phyloP scores from a whole-genome alignment of 768 basidiomycete genomes.

The Phanerochaete carnosa region DNA sequence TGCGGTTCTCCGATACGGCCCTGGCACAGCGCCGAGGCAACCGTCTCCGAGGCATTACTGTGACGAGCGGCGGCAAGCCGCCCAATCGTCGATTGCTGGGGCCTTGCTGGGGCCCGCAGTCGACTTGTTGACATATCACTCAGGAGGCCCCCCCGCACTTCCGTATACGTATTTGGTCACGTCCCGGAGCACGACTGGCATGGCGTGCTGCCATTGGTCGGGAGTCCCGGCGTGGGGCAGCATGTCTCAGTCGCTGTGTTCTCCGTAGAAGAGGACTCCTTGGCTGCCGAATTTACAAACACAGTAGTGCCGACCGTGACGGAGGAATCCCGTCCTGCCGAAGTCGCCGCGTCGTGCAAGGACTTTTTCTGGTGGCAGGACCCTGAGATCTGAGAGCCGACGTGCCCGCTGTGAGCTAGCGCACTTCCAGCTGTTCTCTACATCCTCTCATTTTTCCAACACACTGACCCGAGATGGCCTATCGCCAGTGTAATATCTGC shows the following conservation, averaged over 20 bases:
- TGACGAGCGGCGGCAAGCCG: background rate
- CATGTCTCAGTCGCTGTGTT: background rate
- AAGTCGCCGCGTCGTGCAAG: background rate
- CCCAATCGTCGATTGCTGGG: background rate
- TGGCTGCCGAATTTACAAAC: background rate
- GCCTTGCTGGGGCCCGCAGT: background rate
- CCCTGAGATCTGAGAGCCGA: background rate
- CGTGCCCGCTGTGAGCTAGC: background rate
- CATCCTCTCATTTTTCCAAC: background rate
- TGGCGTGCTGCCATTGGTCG: background rate
- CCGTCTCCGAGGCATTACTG: background rate
- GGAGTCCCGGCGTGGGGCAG: background rate
- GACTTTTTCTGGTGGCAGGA: background rate
- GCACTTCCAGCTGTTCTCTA: background rate
- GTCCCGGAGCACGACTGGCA: background rate
- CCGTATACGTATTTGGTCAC: background rate
- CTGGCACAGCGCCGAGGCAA: background rate
- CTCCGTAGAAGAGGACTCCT: background rate
- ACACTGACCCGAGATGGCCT: background rate
- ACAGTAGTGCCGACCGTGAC: background rate
- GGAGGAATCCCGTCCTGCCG: background rate
- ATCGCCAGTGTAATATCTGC: background rate
- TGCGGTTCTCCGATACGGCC: background rate
- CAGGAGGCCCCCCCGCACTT: background rate
- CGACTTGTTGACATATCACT: background rate